Evolutionary conservation across 345 rosid genomes (phyloP), one percentile per base, ranked within the genome.

Genomic region (Geranium brycei): DNA sequence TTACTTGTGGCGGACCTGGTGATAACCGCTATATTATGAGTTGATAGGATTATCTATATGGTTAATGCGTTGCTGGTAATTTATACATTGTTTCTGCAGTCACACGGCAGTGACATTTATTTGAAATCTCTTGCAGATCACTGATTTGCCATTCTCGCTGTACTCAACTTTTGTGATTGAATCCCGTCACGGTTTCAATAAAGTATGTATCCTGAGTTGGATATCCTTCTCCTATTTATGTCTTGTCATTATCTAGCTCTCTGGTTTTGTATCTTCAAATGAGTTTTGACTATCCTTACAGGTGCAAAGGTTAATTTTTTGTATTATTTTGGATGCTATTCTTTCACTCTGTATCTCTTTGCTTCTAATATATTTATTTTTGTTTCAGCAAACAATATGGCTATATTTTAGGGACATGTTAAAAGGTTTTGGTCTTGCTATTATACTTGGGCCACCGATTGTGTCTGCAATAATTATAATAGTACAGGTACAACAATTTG

Each of bases 161-260:
- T 91, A 80, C 78, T 95, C 99, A 69, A 95, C 97, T 55, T 95
- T 95, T 71, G 96, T 91, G 66, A 87, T 95, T n/a, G 99, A 95
- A 80, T 68, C 91, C 57, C 97, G 93, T 32, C 99, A 95, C 77
- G 97, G 99, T 61, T 95, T 95, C 80, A 95, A 95, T 68, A 91
- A 95, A 74, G 99, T 95, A 69, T 15, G 85, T 77, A 55, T 66
- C 65, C 73, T 62, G 47, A 69, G 66, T 62, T 19, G 19, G 47
- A 13, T 35, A 35, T 35, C 68, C 66, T 60, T 63, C 68, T 53
- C 18, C 17, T 51, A 28, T 17, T 59, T 68, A 35, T 15, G 41
- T 64, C 64, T 68, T 17, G 4, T 63, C 64, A 1, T 57, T 60
- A 67, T 15, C 35, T 73, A 13, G 61, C 58, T 64, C 61, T 35